Evolutionary conservation across 805 yeast genomes (phyloP).

Genomic region (Pichia californica): DNA sequence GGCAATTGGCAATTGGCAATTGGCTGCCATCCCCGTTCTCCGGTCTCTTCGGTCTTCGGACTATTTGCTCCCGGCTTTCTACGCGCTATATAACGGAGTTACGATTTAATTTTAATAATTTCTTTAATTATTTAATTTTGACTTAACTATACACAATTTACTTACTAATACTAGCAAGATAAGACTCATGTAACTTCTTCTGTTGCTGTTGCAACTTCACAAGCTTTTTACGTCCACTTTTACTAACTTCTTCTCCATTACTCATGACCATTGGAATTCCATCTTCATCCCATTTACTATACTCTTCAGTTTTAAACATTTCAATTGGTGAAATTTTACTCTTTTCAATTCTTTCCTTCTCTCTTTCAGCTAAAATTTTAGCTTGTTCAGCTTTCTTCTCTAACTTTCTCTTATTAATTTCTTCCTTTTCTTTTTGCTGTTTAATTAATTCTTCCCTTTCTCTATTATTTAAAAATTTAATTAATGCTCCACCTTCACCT

Average conservation of each 20-base stretch:
- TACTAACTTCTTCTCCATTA: constrained; percentile 77
- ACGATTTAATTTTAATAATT: too few relatives aligned
- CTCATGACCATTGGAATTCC: constrained; percentile 77
- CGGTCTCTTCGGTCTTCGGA: too few relatives aligned
- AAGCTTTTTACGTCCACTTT: constrained; percentile 80
- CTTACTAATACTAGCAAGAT: constrained; percentile 23
- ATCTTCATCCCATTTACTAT: constrained; percentile 72
- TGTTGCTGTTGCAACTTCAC: constrained; percentile 73
- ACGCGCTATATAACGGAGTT: background rate
- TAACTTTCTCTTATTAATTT: constrained; percentile 31
- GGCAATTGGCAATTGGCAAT: too few relatives aligned
- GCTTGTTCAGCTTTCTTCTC: constrained; percentile 50
- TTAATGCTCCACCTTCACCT: constrained; percentile 70
- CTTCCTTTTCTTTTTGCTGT: constrained; percentile 55
- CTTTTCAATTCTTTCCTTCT: constrained; percentile 54
- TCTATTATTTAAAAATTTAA: constrained; percentile 66
- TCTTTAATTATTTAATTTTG: too few relatives aligned
- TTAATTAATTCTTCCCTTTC: constrained; percentile 61
- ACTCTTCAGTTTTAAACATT: constrained; percentile 61
- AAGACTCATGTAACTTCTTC: constrained; percentile 73
- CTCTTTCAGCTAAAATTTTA: constrained; percentile 58
- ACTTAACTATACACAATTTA: too few relatives aligned
- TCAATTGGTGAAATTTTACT: constrained; percentile 66
- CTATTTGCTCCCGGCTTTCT: background rate
- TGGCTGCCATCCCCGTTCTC: too few relatives aligned